A percentile compares a stretch with the other conserved stretches of the same genome.
phyloP scores from a whole-genome alignment of 225 moss, liverwort and hornwort genomes.

The Marchantia polymorpha region DNA sequence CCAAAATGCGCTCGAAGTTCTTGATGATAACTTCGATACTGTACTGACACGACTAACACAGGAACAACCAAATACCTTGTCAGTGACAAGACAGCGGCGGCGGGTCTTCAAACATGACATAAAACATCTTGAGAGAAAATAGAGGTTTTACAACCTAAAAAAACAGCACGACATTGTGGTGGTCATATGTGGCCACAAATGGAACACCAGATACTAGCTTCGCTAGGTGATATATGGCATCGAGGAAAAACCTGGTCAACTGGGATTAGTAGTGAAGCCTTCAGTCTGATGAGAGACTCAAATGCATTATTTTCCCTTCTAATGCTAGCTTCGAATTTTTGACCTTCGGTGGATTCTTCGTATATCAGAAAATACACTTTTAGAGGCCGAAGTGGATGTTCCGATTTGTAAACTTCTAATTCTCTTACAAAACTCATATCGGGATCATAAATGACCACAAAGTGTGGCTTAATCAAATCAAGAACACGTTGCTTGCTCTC shows the following conservation, averaged over 20 bases:
- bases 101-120: background rate
- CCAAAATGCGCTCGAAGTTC: too few relatives aligned
- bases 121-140: too few relatives aligned
- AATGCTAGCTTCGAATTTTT: conserved; percentile 87
- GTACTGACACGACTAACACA: too few relatives aligned
- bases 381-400: conserved; percentile 48
- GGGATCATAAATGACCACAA: conserved; percentile 87
- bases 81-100: background rate
- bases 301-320: conserved; percentile 80
- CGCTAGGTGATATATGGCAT: background rate
- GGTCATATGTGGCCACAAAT: background rate
- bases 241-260: conserved; percentile 76
- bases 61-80: too few relatives aligned
- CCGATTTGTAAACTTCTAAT: conserved; percentile 86
- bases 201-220: background rate
- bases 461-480: conserved; percentile 70
- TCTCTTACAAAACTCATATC: conserved; percentile 93
- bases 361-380: conserved; percentile 93
- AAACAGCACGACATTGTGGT: background rate
- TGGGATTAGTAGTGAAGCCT: conserved; percentile 96
- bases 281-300: conserved; percentile 85
- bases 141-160: too few relatives aligned
- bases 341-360: conserved; percentile 85
- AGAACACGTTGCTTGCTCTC: conserved; percentile 93
- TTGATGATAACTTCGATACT: too few relatives aligned